phyloP scores from a whole-genome alignment of 345 rosid species.

The Rhodomyrtus tomentosa region DNA sequence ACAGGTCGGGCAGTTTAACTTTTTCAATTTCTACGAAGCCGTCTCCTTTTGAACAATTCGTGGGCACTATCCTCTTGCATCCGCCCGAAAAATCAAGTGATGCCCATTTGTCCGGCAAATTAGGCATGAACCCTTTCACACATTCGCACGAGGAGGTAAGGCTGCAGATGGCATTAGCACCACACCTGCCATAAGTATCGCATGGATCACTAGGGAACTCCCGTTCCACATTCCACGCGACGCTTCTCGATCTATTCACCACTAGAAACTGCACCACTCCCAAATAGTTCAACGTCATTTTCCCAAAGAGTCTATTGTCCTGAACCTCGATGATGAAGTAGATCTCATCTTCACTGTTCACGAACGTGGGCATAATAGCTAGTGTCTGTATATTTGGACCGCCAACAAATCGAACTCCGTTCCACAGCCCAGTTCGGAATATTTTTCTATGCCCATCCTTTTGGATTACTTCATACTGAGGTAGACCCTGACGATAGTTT shows the following conservation, averaged over 20 bases:
- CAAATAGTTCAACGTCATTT: neutral
- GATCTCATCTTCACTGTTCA: neutral
- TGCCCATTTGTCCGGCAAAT: conserved; percentile 13
- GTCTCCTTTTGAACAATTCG: neutral
- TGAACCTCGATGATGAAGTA: conserved; percentile 8
- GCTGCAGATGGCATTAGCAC: neutral
- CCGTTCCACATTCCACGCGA: neutral
- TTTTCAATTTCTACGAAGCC: neutral
- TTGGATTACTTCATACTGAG: no score
- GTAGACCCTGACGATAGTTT: no score
- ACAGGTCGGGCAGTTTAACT: conserved; percentile 12
- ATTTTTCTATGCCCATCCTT: no score
- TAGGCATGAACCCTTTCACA: conserved; percentile 23
- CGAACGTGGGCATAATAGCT: neutral
- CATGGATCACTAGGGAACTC: neutral
- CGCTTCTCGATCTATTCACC: neutral
- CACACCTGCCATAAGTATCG: neutral
- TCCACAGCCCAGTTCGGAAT: conserved; percentile 22
- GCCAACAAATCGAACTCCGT: conserved; percentile 20
- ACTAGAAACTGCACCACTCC: neutral
- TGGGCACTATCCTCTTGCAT: neutral
- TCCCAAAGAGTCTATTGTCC: neutral
- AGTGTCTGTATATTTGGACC: neutral
- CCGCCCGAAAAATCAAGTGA: conserved; percentile 1
- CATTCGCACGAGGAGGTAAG: conserved; percentile 9